phyloP scores from a whole-genome alignment of 2,329 filamentous ascomycete genomes.

The Xylariaceae sp. region DNA sequence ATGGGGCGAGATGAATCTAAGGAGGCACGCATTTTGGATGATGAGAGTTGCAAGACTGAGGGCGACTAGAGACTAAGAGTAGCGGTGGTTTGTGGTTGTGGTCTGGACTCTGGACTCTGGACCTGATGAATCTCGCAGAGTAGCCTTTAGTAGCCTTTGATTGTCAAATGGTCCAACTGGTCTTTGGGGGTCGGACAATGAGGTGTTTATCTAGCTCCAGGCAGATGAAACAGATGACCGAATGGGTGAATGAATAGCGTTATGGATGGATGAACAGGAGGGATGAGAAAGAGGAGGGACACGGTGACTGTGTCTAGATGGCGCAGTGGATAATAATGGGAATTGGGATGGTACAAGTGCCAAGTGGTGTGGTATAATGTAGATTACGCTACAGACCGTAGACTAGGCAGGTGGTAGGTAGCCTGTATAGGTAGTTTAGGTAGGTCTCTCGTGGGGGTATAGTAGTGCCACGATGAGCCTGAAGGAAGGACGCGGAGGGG shows the following conservation, averaged over 20 bases:
- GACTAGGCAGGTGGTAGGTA: too few species aligned
- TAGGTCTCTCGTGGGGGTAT: too few species aligned
- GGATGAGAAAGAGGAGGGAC: neutral
- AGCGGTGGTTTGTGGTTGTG: neutral
- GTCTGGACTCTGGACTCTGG: neutral
- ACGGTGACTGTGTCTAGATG: too few species aligned
- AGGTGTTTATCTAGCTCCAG: neutral
- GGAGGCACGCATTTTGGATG: constrained; percentile 47
- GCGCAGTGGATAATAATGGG: too few species aligned
- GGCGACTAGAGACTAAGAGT: neutral
- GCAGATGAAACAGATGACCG: neutral
- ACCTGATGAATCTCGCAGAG: neutral
- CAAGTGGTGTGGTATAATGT: too few species aligned
- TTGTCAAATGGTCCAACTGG: neutral
- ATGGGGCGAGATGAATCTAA: constrained; percentile 56
- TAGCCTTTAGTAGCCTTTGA: neutral
- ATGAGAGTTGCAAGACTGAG: neutral
- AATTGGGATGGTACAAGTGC: too few species aligned
- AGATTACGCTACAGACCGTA: too few species aligned
- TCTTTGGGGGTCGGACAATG: neutral
- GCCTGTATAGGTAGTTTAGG: too few species aligned
- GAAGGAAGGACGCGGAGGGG: neutral
- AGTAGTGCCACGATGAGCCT: neutral
- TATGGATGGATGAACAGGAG: neutral
- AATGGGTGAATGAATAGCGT: neutral